Evolutionary conservation across 306 rosid genomes (phyloP), one percentile per base, ranked within the genome.

Genomic region (Amphicarpaea edgeworthii): DNA sequence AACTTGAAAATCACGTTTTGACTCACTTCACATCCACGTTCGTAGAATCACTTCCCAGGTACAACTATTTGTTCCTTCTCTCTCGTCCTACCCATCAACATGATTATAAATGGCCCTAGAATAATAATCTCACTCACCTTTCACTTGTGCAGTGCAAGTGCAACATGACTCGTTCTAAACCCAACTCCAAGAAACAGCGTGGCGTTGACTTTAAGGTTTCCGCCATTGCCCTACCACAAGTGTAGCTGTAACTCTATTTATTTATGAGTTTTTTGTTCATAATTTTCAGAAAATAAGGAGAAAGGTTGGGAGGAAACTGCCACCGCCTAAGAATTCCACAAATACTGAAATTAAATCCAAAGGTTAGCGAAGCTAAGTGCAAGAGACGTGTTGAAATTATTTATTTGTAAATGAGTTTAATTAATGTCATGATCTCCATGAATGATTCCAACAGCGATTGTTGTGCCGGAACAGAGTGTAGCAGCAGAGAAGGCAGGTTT

Each of bases 381-480:
- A 14, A 42, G 42, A 57, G 17, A 14, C 7, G 0, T 73, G 46
- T 8, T 47, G 15, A 49, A 20, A 32, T 49, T 75, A 17, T 17
- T 12, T n/a, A 16, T 28, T 60, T 66, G 53, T 74, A 14, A 20
- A 32, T 54, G 8, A 45, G 7, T 79, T 67, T 58, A 12, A 70
- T 67, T 58, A 12, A 70, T 43, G 34, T 40, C 47, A 23, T 78
- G 59, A 58, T 28, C 19, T 50, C 34, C 53, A 70, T 81, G 65
- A 17, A 42, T 19, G 42, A 65, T 82, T 50, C 47, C 80, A 47
- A 74, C 96, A 94, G 97, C 97, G 71, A 92, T 90, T 68, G 72
- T 90, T 78, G 85, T 95, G 55, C 97, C 98, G 10, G 98, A 95
- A 85, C 97, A 87, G 88, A 95, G 96, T 34, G 83, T 95, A 77